A percentile compares a stretch with the other conserved stretches of the same genome.
Evolutionary conservation across 2,329 filamentous ascomycete genomes (phyloP).

Genomic region (Aspergillus costaricaensis): DNA sequence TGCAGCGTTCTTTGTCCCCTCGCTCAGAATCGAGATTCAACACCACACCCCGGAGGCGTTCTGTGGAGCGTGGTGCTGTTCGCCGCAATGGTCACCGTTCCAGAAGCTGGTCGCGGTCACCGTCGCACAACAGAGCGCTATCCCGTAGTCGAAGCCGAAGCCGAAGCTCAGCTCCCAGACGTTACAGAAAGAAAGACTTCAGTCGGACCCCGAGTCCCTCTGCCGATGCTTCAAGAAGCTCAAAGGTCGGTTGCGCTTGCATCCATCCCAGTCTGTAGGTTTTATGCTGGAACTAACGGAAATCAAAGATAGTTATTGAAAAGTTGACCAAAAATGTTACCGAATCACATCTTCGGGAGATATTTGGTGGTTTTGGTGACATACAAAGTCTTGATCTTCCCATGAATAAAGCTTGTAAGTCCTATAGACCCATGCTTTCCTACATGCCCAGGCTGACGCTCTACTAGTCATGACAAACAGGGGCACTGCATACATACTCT

Average conservation of each 20-base stretch:
- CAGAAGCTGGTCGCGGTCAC: conserved; percentile 32
- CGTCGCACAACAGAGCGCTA: conserved; percentile 30
- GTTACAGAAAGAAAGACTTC: conserved; percentile 38
- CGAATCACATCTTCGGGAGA: conserved; percentile 82
- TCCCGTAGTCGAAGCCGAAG: conserved; percentile 38
- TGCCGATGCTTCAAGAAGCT: conserved; percentile 33
- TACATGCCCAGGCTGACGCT: background rate
- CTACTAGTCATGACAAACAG: conserved; percentile 78
- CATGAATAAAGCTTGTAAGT: conserved; percentile 78
- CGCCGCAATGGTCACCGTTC: conserved; percentile 31
- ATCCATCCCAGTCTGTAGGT: background rate
- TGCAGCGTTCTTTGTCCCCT: conserved; percentile 39
- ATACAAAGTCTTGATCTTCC: conserved; percentile 89
- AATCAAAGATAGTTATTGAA: conserved; percentile 81
- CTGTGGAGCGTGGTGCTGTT: conserved; percentile 22
- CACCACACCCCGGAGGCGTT: conserved; percentile 32
- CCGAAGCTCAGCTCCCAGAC: conserved; percentile 26
- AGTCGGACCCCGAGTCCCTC: conserved; percentile 33
- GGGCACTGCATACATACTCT: conserved; percentile 91
- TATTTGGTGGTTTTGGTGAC: conserved; percentile 83
- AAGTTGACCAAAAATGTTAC: conserved; percentile 95
- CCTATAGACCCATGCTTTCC: background rate
- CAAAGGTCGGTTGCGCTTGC: conserved; percentile 34
- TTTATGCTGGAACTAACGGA: background rate
- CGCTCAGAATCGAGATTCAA: conserved; percentile 34